Percentiles rank a stretch among this genome's conserved stretches.
These are phyloP conservation scores for Tetradesmus lagerheimii DNA, from an alignment of 139 green algal genomes.

Conservation along the genomic window DNA sequence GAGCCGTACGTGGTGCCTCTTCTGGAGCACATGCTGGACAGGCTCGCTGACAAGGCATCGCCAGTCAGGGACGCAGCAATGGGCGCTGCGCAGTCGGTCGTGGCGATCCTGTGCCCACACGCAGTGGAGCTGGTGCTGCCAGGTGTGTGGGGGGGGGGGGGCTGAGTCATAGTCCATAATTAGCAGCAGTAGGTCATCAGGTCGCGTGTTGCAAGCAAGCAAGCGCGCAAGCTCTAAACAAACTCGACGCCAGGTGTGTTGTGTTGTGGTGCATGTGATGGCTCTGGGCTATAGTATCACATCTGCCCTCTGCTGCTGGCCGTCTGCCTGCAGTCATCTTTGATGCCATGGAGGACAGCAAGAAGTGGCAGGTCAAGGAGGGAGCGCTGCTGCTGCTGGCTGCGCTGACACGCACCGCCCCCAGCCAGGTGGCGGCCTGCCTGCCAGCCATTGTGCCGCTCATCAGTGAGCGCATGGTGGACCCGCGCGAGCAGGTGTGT, in stretches of 20 bases:
- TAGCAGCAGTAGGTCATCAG: not conserved
- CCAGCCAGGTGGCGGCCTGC: conserved; percentile 54
- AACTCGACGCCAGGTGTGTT: too few species aligned
- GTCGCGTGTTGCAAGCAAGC: not conserved
- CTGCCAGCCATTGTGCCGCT: conserved; percentile 84
- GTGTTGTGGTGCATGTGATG: too few species aligned
- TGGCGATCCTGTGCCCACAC: conserved; percentile 38
- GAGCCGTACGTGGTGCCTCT: conserved; percentile 82
- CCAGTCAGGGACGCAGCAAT: conserved; percentile 69
- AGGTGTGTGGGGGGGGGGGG: not conserved
- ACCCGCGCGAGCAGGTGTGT: conserved; percentile 59
- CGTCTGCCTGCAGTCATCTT: conserved; percentile 36
- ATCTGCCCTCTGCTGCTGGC: too few species aligned
- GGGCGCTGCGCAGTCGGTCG: conserved; percentile 17
- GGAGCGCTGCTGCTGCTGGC: conserved; percentile 61
- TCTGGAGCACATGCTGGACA: conserved; percentile 75
- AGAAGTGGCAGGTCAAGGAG: conserved; percentile 71
- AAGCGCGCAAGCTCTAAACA: too few species aligned
- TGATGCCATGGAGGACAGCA: conserved; percentile 25
- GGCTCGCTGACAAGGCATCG: conserved; percentile 77
- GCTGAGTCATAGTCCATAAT: not conserved
- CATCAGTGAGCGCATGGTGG: conserved; percentile 57
- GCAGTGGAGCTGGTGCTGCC: conserved; percentile 49
- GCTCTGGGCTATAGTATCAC: too few species aligned
- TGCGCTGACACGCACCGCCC: conserved; percentile 53